A percentile compares a stretch with the other conserved stretches of the same genome.
Conservation (phyloP, 2,329 filamentous ascomycete species). For the Chaetomium globosum region DNA sequence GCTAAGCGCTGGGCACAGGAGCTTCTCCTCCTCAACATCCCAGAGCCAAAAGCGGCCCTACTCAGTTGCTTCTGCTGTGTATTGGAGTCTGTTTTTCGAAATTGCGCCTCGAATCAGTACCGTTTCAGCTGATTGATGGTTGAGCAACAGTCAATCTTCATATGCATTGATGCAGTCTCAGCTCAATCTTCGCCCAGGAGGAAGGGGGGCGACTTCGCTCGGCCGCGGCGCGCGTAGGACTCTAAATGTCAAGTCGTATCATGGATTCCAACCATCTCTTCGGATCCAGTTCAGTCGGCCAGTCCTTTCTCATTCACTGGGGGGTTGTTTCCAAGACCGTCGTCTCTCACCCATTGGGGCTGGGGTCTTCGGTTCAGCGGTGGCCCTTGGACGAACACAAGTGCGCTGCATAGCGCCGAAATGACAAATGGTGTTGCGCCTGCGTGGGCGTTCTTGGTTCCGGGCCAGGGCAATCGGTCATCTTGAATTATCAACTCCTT, state of each 20-base stretch:
- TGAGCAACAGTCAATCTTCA: neutral
- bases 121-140: neutral
- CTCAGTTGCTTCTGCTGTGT: neutral
- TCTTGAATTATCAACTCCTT: neutral
- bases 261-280: neutral
- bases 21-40: neutral
- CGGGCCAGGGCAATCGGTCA: neutral
- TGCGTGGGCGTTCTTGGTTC: neutral
- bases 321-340: neutral
- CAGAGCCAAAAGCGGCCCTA: no score
- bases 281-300: neutral
- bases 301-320: neutral
- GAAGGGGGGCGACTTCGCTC: neutral
- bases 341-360: neutral
- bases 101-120: neutral
- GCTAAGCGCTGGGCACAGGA: neutral
- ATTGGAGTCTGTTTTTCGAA: neutral
- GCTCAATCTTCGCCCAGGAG: neutral
- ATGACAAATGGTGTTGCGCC: slow-evolving; percentile 2
- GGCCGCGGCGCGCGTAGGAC: neutral
- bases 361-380: neutral
- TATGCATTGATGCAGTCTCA: neutral
- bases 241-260: neutral
- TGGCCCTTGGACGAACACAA: slow-evolving; percentile 5
- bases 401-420: slow-evolving; percentile 13